Conservation (phyloP, 139 green algal genomes). For the Nannochloris sp. region DNA sequence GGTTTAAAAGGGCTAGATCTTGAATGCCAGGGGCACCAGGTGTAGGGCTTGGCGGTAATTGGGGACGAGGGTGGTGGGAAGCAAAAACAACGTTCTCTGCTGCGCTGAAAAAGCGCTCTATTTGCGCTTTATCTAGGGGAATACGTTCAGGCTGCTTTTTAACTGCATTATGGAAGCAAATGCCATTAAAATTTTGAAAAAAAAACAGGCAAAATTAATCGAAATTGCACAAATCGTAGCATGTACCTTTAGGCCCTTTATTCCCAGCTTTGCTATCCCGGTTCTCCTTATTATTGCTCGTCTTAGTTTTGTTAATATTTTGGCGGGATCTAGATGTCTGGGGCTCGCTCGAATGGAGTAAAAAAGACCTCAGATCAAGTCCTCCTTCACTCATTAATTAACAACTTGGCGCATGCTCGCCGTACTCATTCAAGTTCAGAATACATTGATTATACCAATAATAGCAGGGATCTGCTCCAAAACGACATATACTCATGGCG, state of each 20-base stretch:
- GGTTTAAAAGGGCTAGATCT: neutral
- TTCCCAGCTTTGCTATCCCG: neutral
- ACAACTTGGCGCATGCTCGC: too few species aligned
- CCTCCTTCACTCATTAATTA: too few species aligned
- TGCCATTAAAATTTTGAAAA: neutral
- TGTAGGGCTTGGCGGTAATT: neutral
- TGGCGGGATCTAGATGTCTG: too few species aligned
- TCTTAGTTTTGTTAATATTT: neutral
- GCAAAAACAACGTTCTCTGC: neutral
- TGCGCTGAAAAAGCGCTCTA: neutral
- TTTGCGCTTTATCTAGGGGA: neutral
- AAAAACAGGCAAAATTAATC: neutral
- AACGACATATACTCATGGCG: too few species aligned
- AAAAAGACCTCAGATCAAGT: too few species aligned
- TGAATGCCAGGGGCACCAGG: neutral
- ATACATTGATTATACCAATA: too few species aligned
- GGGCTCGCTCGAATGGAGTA: too few species aligned
- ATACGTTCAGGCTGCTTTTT: neutral
- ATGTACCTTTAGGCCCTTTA: neutral
- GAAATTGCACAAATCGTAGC: neutral
- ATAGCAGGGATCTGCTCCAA: too few species aligned
- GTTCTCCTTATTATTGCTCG: neutral
- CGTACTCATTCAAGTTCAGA: too few species aligned
- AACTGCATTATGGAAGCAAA: neutral
- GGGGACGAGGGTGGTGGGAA: neutral